These are phyloP conservation scores for Vigna hirtella DNA, from an alignment of 306 rosid genomes.

Conservation along the genomic window DNA sequence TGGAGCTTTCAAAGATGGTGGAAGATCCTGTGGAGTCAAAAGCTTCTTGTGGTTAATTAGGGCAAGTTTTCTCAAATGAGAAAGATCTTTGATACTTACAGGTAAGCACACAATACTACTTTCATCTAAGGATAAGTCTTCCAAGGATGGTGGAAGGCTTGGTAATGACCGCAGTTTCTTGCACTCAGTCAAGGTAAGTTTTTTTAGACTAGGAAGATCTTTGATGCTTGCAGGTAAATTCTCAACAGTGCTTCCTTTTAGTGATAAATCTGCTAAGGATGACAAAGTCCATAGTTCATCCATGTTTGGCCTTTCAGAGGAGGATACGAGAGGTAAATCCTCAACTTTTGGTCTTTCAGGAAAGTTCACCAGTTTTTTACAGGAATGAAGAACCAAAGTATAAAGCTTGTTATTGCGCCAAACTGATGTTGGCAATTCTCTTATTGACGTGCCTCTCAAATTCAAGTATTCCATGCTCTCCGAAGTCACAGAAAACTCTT, in stretches of 20 bases:
- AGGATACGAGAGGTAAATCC: conserved; percentile 17
- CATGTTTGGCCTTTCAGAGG: conserved; percentile 14
- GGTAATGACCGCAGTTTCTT: conserved; percentile 31
- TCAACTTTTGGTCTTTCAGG: conserved; percentile 37
- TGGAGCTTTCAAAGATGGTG: conserved; percentile 19
- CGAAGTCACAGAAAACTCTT: conserved; percentile 34
- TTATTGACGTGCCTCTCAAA: conserved; percentile 41
- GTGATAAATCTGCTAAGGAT: conserved; percentile 18
- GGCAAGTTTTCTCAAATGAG: conserved; percentile 33
- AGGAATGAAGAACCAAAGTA: conserved; percentile 43
- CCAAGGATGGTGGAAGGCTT: conserved; percentile 43
- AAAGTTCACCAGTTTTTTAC: conserved; percentile 37
- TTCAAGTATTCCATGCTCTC: conserved; percentile 42
- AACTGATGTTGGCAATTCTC: conserved; percentile 33
- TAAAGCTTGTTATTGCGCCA: conserved; percentile 40
- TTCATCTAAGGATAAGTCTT: conserved; percentile 40
- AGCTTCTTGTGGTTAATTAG: conserved; percentile 19
- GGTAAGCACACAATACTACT: conserved; percentile 31
- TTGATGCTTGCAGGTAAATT: conserved; percentile 39
- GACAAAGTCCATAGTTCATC: conserved; percentile 39
- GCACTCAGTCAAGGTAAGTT: conserved; percentile 35
- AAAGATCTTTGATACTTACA: conserved; percentile 35
- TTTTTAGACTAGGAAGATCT: conserved; percentile 40
- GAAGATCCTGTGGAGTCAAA: conserved; percentile 30
- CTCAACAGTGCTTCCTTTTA: conserved; percentile 39